A percentile compares a stretch with the other conserved stretches of the same genome.
Evolutionary conservation across 306 rosid species (phyloP).

Genomic region (Arachis stenosperma): DNA sequence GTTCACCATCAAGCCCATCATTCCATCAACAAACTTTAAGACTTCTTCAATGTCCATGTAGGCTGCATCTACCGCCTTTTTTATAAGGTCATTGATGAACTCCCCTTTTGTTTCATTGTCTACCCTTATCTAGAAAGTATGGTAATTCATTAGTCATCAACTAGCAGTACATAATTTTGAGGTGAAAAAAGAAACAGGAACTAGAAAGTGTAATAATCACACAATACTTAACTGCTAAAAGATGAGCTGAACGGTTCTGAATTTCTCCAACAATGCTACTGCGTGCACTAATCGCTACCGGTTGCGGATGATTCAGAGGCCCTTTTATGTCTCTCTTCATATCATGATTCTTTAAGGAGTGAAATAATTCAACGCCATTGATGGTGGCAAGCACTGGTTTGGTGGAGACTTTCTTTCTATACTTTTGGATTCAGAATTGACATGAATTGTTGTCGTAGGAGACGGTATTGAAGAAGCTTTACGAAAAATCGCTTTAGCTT

Average conservation of each 20-base stretch:
- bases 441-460: constrained; percentile 39
- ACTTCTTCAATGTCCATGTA: constrained; percentile 78
- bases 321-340: constrained; percentile 54
- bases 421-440: constrained; percentile 39
- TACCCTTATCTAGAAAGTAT: constrained; percentile 68
- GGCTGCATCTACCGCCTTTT: constrained; percentile 68
- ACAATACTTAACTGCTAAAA: constrained; percentile 77
- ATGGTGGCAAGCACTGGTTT: constrained; percentile 41
- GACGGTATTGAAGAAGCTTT: constrained; percentile 45
- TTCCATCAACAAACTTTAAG: constrained; percentile 67
- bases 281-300: constrained; percentile 62
- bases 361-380: constrained; percentile 59
- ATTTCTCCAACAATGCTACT: constrained; percentile 94
- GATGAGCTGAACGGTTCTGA: constrained; percentile 93
- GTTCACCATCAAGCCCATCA: constrained; percentile 80
- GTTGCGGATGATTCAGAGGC: constrained; percentile 49
- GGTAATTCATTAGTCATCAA: constrained; percentile 27
- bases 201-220: not conserved
- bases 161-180: constrained; percentile 26
- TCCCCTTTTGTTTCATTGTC: constrained; percentile 94
- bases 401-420: constrained; percentile 51
- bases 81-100: constrained; percentile 76
- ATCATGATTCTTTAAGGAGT: constrained; percentile 60
- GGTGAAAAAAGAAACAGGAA: constrained; percentile 16
- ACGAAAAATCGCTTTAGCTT: constrained; percentile 44